Conservation (phyloP, 371 early-diverging fungal genomes). For the Apophysomyces sp. region DNA sequence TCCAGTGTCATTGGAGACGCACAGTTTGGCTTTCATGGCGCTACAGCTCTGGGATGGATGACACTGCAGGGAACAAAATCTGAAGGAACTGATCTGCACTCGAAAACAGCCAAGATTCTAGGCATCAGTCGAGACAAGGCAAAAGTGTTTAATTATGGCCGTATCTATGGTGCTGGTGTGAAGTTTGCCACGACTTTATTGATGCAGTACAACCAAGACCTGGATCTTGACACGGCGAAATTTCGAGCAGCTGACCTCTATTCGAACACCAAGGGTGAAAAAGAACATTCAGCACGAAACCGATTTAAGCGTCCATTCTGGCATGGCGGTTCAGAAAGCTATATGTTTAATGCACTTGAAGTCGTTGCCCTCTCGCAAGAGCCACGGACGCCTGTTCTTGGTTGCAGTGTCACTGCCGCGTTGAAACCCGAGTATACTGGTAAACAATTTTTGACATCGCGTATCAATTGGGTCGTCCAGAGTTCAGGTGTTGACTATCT, state of each 20-base stretch:
- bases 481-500: conserved; percentile 99
- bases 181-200: conserved; percentile 83
- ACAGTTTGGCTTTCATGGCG: conserved; percentile 92
- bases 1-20: conserved; percentile 93
- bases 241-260: conserved; percentile 73
- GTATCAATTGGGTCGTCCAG: conserved; percentile 98
- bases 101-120: conserved; percentile 86
- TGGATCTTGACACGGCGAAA: conserved; percentile 66
- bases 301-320: conserved; percentile 58
- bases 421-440: conserved; percentile 70
- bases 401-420: conserved; percentile 87
- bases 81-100: conserved; percentile 92
- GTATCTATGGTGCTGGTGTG: conserved; percentile 96
- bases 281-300: conserved; percentile 36
- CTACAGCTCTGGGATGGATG: conserved; percentile 97
- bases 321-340: conserved; percentile 93
- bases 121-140: conserved; percentile 89
- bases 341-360: conserved; percentile 95
- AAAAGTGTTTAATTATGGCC: conserved; percentile 95
- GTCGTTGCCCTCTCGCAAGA: conserved; percentile 70
- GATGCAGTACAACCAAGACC: conserved; percentile 76
- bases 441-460: conserved; percentile 77
- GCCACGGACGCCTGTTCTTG: conserved; percentile 87
- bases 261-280: conserved; percentile 82
- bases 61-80: conserved; percentile 93